Base-by-base conservation (phyloP, 331 rosid genomes). In the Malus hybrid region DNA sequence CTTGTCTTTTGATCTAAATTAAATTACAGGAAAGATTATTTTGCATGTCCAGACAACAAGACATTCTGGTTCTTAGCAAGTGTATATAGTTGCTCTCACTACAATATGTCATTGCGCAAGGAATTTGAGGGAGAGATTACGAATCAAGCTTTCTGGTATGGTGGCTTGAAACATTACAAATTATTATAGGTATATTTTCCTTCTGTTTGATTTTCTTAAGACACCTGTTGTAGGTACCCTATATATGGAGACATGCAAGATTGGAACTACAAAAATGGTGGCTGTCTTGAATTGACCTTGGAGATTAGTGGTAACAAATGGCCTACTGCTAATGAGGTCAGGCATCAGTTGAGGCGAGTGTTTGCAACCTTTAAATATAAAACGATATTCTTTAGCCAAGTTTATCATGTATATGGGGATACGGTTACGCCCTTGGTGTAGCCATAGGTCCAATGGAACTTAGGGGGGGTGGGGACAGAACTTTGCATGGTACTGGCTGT, bases 241-340 rank as follows among this genome's bases (percentile, higher is more conserved):
- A 73, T 95, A 69, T 92, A 92, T 66, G 99, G 99, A 66, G 99
- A 96, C 79, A 95, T 95, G 99, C 97, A 95, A 84, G 99, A 92
- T 72, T 95, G 97, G 93, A 95, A 95, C 83, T 95, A 90, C 71
- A 24, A 92, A 89, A 79, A 90, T 30, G 96, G 81, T 56, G 96
- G 93, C 62, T 92, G 97, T 88, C 88, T 95, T 75, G 99, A 95
- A 81, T 83, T 89, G 83, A 95, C 97, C 69, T 81, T 90, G 78
- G 99, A 90, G 92, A 72, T 95, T 75, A 95, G 97, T 63, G 96
- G 90, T 69, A 81, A 89, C 82, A 95, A 92, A 86, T 95, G 99
- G 97, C 99, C 97, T 76, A 56, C 72, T 79, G 92, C 93, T 67
- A 75, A 83, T 34, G 97, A 95, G 97, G 99, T 90, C 71, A 70